Evolutionary conservation across 495 filamentous ascomycete genomes (phyloP), one percentile per base, ranked within the genome.

Genomic region (Annulohypoxylon stygium): DNA sequence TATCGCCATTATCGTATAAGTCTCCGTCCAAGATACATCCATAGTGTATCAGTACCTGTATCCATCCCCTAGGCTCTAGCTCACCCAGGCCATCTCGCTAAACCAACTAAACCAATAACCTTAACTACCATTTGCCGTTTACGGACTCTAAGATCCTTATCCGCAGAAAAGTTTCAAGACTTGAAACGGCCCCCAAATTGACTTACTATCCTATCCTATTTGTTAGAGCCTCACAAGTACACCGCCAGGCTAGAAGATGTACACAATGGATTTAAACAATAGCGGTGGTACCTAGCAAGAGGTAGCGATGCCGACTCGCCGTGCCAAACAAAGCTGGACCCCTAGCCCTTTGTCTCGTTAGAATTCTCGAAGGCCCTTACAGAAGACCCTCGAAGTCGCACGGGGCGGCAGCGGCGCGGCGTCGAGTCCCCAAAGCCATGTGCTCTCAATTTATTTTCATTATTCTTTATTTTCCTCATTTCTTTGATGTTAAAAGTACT

Each of bases 161-260:
- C 41, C 53, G 57, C 12, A 36, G 20, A 41, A 45, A 60, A 55
- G 64, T 69, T 59, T 61, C 65, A 53, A 30, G n/a, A 64, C 37
- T 61, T 74, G 71, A 74, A 74, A 74, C 71, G 11, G 66, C 71
- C 71, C 71, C 71, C 71, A 74, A 74, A 66, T 62, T 66, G 71
- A 69, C 55, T 30, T 66, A 54, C 43, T 50, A 53, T 70, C 61
- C 71, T 23, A 65, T 37, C 9, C 39, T 58, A 58, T 33, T 53
- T 60, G 4, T 9, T 41, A 60, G 60, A 63, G 60, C 60, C 60
- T 63, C 60, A 63, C 30, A 12, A 51, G 26, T 63, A 63, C 43
- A 50, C 14, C 3, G 30, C 14, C 8, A 37, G 18, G 11, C 36
- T 50, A 48, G 39, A 26, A 45, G 8, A 58, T 43, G 36, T 60